Percentiles rank a stretch among this genome's conserved stretches.
Evolutionary conservation across 176 grass and related monocot species (phyloP).

Genomic region (Musa acuminata): DNA sequence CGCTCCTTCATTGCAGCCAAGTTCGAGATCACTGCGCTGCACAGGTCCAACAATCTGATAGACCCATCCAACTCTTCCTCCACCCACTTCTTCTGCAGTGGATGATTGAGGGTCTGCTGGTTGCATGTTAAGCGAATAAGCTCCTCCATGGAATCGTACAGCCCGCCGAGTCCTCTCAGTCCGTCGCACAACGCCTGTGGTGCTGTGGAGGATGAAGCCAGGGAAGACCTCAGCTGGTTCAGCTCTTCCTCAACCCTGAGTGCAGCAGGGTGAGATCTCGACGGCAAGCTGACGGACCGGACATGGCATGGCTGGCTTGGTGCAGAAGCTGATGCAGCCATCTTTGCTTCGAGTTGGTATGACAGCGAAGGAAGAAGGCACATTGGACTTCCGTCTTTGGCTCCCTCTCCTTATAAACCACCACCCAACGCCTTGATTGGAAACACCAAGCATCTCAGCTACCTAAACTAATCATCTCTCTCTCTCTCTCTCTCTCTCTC

Average conservation of each 20-base stretch:
- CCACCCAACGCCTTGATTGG: too few relatives aligned
- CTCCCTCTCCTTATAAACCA: too few relatives aligned
- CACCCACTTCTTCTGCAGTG: conserved; percentile 13
- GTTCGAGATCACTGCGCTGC: conserved; percentile 1
- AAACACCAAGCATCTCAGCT: too few relatives aligned
- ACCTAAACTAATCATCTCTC: too few relatives aligned
- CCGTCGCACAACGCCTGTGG: conserved; percentile 1
- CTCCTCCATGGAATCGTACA: conserved; percentile 17
- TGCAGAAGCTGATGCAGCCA: neutral
- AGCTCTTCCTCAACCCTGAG: conserved; percentile 1
- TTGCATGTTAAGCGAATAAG: conserved; percentile 8
- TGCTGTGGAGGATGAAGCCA: conserved; percentile 9
- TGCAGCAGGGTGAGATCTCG: neutral
- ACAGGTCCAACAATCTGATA: conserved; percentile 20
- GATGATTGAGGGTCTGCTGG: neutral
- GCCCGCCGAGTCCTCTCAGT: conserved; percentile 8
- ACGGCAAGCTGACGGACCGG: conserved; percentile 24
- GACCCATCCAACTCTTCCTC: conserved; percentile 23
- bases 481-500: too few relatives aligned
- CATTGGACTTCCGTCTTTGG: too few relatives aligned
- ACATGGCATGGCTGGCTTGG: conserved; percentile 15
- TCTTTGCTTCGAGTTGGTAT: too few relatives aligned
- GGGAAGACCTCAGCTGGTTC: neutral
- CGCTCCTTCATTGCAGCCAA: conserved; percentile 18
- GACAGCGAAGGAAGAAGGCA: too few relatives aligned